phyloP scores from a whole-genome alignment of 768 basidiomycete genomes.

The Rhodotorula kratochvilovae region DNA sequence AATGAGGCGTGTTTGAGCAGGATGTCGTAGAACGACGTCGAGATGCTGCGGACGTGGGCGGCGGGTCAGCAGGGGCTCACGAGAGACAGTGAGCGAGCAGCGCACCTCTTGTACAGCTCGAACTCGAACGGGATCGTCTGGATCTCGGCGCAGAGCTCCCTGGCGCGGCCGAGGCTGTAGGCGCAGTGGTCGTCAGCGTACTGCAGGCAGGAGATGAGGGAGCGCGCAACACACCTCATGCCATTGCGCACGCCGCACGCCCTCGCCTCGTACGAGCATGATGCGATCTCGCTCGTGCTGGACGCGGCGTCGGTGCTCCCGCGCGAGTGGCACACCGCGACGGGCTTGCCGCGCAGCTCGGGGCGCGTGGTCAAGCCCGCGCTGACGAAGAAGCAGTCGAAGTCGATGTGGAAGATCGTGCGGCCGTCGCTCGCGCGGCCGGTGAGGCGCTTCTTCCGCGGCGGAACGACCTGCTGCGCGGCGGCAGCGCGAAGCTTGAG shows the following conservation, averaged over 20 bases:
- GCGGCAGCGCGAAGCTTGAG: conserved; percentile 70
- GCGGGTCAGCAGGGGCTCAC: neutral
- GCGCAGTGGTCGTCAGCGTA: too few species aligned
- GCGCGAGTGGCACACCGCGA: conserved; percentile 91
- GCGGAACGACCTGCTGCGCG: conserved; percentile 65
- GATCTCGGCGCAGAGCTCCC: conserved; percentile 67
- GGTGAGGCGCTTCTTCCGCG: conserved; percentile 24
- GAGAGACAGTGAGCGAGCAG: conserved; percentile 9
- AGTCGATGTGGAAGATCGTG: conserved; percentile 56
- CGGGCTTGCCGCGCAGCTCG: conserved; percentile 76
- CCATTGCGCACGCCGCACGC: conserved; percentile 83
- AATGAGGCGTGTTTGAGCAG: conserved; percentile 85
- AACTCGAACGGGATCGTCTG: conserved; percentile 90
- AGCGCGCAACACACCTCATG: conserved; percentile 66
- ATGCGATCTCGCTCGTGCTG: conserved; percentile 92
- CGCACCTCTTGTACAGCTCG: conserved; percentile 57
- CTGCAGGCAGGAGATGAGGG: too few species aligned
- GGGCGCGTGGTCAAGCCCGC: conserved; percentile 72
- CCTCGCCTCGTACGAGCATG: conserved; percentile 88
- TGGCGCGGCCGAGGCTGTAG: conserved; percentile 69
- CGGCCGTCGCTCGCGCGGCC: conserved; percentile 46
- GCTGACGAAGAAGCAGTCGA: conserved; percentile 94
- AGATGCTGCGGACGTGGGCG: conserved; percentile 52
- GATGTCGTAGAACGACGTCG: conserved; percentile 85
- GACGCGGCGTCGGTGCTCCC: conserved; percentile 55